Base-by-base conservation (phyloP, 805 yeast genomes). In the Wickerhamomyces bovis region DNA sequence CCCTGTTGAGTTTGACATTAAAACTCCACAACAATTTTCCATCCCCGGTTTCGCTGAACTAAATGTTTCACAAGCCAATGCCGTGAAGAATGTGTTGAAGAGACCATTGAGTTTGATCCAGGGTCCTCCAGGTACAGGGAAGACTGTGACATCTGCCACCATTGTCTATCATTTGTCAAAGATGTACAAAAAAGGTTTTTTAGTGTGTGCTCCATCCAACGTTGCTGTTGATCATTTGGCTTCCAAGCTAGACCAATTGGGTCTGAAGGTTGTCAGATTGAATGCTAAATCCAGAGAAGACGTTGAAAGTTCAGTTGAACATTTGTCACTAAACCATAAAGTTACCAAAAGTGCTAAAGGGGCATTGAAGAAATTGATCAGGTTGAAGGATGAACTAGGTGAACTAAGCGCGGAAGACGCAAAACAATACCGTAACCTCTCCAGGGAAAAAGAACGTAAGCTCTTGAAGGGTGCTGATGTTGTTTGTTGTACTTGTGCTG, bases 81-180 rank as follows among this genome's bases (percentile, higher is more conserved):
- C 97, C 0, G 89, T 90, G 22, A 71, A 75, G 44, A 65, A 74
- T 11, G 95, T 83, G 0, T 64, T 89, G 48, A 76, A 76, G 56
- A 72, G 80, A 53, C 96, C 95, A 2, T 69, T 89, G 39, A 78
- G 94, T 6, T 72, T 89, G 53, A 88, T 89, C 51, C 97, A 90
- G 64, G 97, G 97, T 16, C 97, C 97, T 10, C 97, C 97, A 4
- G 96, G 96, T 53, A 90, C 97, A 0, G 97, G 97, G 62, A 90
- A 90, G 61, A 90, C 97, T 1, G 95, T 88, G 15, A 89, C 96
- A 0, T 88, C 96, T 0, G 92, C 96, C 2, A 83, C 95, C 0
- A 86, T 90, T 48, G 78, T 89, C 26, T 83, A 86, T 55, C 96
- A 88, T 57, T 68, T 89, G 45, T 72, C 81, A 3, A 77, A 79